Conservation (phyloP, 768 basidiomycete genomes). For the Lactarius sp. region DNA sequence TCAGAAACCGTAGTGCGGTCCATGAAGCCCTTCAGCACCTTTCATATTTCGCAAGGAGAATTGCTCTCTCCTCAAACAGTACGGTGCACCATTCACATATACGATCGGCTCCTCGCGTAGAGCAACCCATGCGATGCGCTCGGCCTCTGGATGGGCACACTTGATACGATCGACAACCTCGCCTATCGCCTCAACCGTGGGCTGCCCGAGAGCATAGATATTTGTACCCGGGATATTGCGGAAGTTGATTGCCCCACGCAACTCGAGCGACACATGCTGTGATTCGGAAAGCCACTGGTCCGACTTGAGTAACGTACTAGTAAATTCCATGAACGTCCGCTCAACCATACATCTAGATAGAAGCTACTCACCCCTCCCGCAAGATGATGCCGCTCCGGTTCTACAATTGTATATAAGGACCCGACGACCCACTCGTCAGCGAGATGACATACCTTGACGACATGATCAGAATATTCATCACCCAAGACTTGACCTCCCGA, state of each 20-base stretch:
- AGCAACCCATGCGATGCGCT: slow-evolving; percentile 82
- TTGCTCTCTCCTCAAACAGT: slow-evolving; percentile 80
- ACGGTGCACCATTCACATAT: slow-evolving; percentile 89
- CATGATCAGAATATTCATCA: slow-evolving; percentile 94
- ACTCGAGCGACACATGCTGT: slow-evolving; percentile 54
- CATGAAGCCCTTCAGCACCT: slow-evolving; percentile 39
- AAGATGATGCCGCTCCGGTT: slow-evolving; percentile 93
- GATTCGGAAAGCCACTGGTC: slow-evolving; percentile 86
- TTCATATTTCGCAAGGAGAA: slow-evolving; percentile 94
- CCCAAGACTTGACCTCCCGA: slow-evolving; percentile 82
- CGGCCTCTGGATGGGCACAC: slow-evolving; percentile 51
- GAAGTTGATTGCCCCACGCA: slow-evolving; percentile 95
- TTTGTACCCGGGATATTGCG: slow-evolving; percentile 73
- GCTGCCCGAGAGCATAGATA: slow-evolving; percentile 92
- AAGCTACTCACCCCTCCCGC: slow-evolving; percentile 63
- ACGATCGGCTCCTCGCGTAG: slow-evolving; percentile 90
- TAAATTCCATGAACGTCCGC: background rate
- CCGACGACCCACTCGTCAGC: background rate
- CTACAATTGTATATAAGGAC: slow-evolving; percentile 34
- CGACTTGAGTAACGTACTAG: slow-evolving; percentile 82
- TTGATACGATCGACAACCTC: slow-evolving; percentile 68
- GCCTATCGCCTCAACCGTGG: slow-evolving; percentile 81
- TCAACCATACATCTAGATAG: slow-evolving; percentile 11
- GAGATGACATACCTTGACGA: slow-evolving; percentile 63
- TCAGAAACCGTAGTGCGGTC: slow-evolving; percentile 7